Conservation (phyloP, 202 grass and related monocot species). For the Saccharum hybrid region DNA sequence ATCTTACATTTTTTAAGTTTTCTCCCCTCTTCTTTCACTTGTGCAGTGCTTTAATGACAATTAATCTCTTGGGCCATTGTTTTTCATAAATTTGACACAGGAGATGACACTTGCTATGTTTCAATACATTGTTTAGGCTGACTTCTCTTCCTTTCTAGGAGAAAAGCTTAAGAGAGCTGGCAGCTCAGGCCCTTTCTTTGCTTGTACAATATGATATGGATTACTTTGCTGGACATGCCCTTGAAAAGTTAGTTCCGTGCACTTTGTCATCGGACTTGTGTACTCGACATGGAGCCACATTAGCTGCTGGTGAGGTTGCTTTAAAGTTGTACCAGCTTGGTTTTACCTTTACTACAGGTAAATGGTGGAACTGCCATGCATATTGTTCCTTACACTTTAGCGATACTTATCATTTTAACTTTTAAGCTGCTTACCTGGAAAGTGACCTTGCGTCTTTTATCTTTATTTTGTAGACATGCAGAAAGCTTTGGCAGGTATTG, state of each 20-base stretch:
- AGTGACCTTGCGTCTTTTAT: slow-evolving; percentile 17
- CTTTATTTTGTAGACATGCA: slow-evolving; percentile 66
- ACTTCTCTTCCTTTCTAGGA: slow-evolving; percentile 64
- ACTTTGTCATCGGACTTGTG: slow-evolving; percentile 89
- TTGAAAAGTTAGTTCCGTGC: slow-evolving; percentile 79
- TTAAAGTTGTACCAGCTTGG: slow-evolving; percentile 72
- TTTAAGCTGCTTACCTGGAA: slow-evolving; percentile 37
- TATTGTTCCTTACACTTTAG: slow-evolving; percentile 13
- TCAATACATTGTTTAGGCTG: slow-evolving; percentile 34
- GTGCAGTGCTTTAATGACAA: slow-evolving; percentile 2
- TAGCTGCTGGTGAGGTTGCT: slow-evolving; percentile 81
- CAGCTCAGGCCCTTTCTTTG: slow-evolving; percentile 76
- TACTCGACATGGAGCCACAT: slow-evolving; percentile 92
- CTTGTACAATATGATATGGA: slow-evolving; percentile 85
- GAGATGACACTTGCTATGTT: slow-evolving; percentile 28
- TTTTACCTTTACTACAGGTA: slow-evolving; percentile 70
- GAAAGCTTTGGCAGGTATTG: slow-evolving; percentile 77
- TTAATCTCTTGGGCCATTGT: slow-evolving; percentile 16
- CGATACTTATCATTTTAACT: slow-evolving; percentile 22
- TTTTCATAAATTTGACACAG: slow-evolving; percentile 22
- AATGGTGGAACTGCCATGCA: slow-evolving; percentile 34
- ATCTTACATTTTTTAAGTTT: slow-evolving; percentile 14
- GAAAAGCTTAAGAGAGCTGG: slow-evolving; percentile 78
- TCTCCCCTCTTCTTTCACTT: slow-evolving; percentile 23
- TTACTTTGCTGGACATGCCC: slow-evolving; percentile 73